phyloP scores from a whole-genome alignment of 345 rosid species.

The Eucalyptus pauciflora region DNA sequence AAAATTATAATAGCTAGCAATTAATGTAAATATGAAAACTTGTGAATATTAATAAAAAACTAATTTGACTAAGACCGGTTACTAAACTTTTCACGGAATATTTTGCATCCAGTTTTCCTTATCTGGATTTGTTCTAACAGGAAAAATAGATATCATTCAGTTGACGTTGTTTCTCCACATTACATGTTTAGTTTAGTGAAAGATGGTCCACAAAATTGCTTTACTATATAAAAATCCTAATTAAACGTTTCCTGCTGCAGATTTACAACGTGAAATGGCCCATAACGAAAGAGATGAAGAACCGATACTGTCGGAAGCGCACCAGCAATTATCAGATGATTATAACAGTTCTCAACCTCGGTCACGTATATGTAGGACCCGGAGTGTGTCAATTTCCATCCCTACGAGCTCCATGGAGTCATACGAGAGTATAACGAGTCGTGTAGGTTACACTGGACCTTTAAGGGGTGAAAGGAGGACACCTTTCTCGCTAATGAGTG shows the following conservation, averaged over 20 bases:
- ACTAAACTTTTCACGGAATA: background rate
- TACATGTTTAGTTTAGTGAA: background rate
- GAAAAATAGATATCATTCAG: background rate
- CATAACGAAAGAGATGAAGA: slow-evolving; percentile 42
- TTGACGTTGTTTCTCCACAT: background rate
- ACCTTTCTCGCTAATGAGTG: slow-evolving; percentile 53
- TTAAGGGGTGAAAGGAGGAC: slow-evolving; percentile 49
- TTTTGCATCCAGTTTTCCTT: background rate
- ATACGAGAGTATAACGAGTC: slow-evolving; percentile 18
- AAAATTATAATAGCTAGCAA: too few relatives aligned
- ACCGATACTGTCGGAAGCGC: slow-evolving; percentile 44
- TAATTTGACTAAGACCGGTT: background rate
- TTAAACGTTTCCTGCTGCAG: background rate
- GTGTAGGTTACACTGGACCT: slow-evolving; percentile 77
- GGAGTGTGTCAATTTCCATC: slow-evolving; percentile 54
- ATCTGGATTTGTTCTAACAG: background rate
- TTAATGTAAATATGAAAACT: too few relatives aligned
- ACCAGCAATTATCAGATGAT: slow-evolving; percentile 8
- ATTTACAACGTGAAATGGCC: slow-evolving; percentile 20
- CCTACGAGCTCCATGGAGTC: slow-evolving; percentile 34
- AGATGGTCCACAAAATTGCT: background rate
- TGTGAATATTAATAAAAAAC: too few relatives aligned
- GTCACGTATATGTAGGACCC: slow-evolving; percentile 20
- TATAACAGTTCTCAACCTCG: slow-evolving; percentile 17
- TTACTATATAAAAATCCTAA: background rate